A percentile compares a stretch with the other conserved stretches of the same genome.
Evolutionary conservation across 1,284 basidiomycete genomes (phyloP).

Genomic region (Pyrrhoderma noxium): DNA sequence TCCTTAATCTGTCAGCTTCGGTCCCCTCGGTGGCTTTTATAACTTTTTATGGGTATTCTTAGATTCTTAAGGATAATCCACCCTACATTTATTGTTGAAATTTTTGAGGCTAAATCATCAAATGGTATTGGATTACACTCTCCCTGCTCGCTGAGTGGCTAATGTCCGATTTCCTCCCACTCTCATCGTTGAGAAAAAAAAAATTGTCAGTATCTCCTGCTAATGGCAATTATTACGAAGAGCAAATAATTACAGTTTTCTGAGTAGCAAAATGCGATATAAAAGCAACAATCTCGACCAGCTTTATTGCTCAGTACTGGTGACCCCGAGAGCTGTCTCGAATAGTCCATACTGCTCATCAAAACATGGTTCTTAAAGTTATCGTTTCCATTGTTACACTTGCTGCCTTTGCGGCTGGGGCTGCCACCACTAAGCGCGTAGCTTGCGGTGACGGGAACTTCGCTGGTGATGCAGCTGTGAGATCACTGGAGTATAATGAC

Average conservation of each 20-base stretch:
- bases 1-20: too few relatives aligned
- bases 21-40: too few relatives aligned
- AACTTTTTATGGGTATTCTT: too few relatives aligned
- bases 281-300: background rate
- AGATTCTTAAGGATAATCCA: too few relatives aligned
- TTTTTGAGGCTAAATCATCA: too few relatives aligned
- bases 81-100: too few relatives aligned
- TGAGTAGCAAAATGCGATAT: slow-evolving; percentile 2
- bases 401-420: slow-evolving; percentile 9
- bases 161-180: too few relatives aligned
- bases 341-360: background rate
- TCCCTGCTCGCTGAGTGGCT: background rate
- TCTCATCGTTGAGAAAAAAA: background rate
- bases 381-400: slow-evolving; percentile 10
- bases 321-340: background rate
- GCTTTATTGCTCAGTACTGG: slow-evolving; percentile 1
- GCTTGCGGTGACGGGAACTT: slow-evolving; percentile 20
- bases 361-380: slow-evolving; percentile 15
- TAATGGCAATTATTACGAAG: background rate
- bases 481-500: too few relatives aligned
- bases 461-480: slow-evolving; percentile 16
- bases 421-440: slow-evolving; percentile 19
- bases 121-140: background rate
- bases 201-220: background rate
- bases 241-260: background rate